These are phyloP conservation scores for Aureobasidium mangrovei DNA, from an alignment of 2,329 filamentous ascomycete genomes.

Conservation along the genomic window DNA sequence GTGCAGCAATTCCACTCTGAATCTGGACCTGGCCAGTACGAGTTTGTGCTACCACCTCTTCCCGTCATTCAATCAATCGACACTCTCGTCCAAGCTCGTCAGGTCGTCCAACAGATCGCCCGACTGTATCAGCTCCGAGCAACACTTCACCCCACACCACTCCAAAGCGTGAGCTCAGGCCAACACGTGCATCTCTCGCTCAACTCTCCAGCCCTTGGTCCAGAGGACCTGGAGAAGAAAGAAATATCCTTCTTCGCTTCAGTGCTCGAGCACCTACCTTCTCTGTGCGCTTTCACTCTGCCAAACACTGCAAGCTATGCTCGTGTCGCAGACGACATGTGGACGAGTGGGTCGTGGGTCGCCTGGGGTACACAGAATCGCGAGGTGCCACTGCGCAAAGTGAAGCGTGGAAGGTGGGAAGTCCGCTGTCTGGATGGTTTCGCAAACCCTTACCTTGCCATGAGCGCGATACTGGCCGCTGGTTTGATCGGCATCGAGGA, in stretches of 20 bases:
- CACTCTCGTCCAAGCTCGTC: slow-evolving; percentile 59
- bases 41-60: slow-evolving; percentile 59
- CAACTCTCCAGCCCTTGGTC: slow-evolving; percentile 29
- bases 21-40: slow-evolving; percentile 64
- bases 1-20: slow-evolving; percentile 70
- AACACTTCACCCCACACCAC: slow-evolving; percentile 67
- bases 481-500: slow-evolving; percentile 49
- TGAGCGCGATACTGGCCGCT: slow-evolving; percentile 52
- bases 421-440: slow-evolving; percentile 69
- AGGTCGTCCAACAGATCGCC: slow-evolving; percentile 58
- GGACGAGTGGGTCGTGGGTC: slow-evolving; percentile 72
- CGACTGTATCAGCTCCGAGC: slow-evolving; percentile 54
- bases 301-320: slow-evolving; percentile 59
- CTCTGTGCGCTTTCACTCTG: slow-evolving; percentile 61
- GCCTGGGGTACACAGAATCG: slow-evolving; percentile 77
- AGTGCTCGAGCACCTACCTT: slow-evolving; percentile 55
- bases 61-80: slow-evolving; percentile 62
- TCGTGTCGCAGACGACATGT: slow-evolving; percentile 58
- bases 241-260: slow-evolving; percentile 62
- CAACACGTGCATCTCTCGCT: slow-evolving; percentile 65
- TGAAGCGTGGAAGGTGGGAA: slow-evolving; percentile 64
- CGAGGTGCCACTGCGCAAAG: slow-evolving; percentile 62
- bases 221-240: slow-evolving; percentile 26
- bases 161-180: slow-evolving; percentile 50
- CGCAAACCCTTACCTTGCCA: slow-evolving; percentile 67